Base-by-base conservation (phyloP, 2,329 filamentous ascomycete genomes). In the Cladobotryum mycophilum region DNA sequence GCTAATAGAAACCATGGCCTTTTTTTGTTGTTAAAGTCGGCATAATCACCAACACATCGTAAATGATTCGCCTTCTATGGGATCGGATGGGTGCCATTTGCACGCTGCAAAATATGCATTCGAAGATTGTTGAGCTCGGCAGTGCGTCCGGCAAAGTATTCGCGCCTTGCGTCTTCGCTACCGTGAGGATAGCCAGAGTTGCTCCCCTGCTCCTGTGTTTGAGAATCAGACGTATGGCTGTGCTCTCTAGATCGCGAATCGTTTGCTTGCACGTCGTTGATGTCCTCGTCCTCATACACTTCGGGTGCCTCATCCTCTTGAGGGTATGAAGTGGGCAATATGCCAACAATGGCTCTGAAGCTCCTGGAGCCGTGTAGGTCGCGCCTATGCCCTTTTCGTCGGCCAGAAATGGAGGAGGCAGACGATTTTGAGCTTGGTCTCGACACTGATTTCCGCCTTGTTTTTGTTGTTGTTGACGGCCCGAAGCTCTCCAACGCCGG, bases 51-150 rank as follows among this genome's bases (percentile, higher is more conserved):
- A 7, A 30, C 25, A 11, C 6, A 30, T 30, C 25, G 25, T 30
- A 30, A 30, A 30, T 30, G 9, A 7, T 7, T 30, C 25, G 9
- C 6, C 6, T 30, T 6, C 25, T 30, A 30, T 30, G 25, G 25
- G 6, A 11, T 30, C 9, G 25, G 25, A 47, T 41, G 40, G 30
- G 36, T 18, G 4, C 42, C 42, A 18, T 49, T 49, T 35, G 51
- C 51, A 3, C 51, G 47, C 17, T 53, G 51, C 25, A 53, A 37
- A 12, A 53, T 18, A 14, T 53, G 47, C 42, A 49, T 53, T 42
- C 51, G 33, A 15, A 53, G 51, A 6, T 43, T 46, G 13, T 49
- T 48, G 41, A 53, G 25, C 47, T 53, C 51, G 11, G 47, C 38
- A 20, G 36, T 44, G 20, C 49, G 47, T 9, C 41, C 47, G 15